Percentiles rank a stretch among this genome's conserved stretches.
Conservation (phyloP, 768 basidiomycete species). For the Psilocybe cubensis region DNA sequence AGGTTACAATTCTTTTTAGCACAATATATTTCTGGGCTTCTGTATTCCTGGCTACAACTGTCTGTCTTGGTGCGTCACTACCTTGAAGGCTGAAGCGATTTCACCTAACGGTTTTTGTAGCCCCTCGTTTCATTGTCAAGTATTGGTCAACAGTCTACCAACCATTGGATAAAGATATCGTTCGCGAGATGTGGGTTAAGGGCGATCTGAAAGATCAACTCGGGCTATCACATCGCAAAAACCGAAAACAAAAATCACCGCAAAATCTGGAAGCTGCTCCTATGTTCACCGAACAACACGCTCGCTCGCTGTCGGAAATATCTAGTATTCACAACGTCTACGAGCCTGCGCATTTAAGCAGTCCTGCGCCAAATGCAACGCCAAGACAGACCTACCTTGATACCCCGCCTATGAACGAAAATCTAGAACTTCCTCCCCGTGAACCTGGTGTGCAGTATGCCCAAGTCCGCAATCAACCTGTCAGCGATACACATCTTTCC, state of each 20-base stretch:
- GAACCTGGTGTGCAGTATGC: constrained; percentile 31
- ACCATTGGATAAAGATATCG: constrained; percentile 87
- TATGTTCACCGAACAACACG: constrained; percentile 70
- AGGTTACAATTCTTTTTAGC: constrained; percentile 74
- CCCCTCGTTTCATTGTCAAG: constrained; percentile 82
- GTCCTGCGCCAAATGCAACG: constrained; percentile 36
- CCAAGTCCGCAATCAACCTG: constrained; percentile 17
- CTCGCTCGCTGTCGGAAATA: constrained; percentile 67
- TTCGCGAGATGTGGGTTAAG: constrained; percentile 89
- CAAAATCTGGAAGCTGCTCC: constrained; percentile 64
- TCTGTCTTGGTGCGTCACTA: constrained; percentile 68
- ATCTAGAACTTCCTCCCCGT: constrained; percentile 27
- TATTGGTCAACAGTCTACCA: constrained; percentile 69
- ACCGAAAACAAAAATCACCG: constrained; percentile 37
- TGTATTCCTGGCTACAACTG: constrained; percentile 65
- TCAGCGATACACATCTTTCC: constrained; percentile 28
- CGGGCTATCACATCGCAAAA: constrained; percentile 68
- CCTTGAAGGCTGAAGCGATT: background rate
- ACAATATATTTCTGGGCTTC: constrained; percentile 86
- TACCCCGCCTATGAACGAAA: constrained; percentile 45
- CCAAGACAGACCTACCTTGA: constrained; percentile 48
- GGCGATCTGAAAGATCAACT: constrained; percentile 84
- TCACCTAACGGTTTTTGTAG: constrained; percentile 36
- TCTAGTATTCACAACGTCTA: constrained; percentile 45
- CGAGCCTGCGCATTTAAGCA: constrained; percentile 45